Conservation (phyloP, 164 flowering plant genomes). For the Vitis cinerea region DNA sequence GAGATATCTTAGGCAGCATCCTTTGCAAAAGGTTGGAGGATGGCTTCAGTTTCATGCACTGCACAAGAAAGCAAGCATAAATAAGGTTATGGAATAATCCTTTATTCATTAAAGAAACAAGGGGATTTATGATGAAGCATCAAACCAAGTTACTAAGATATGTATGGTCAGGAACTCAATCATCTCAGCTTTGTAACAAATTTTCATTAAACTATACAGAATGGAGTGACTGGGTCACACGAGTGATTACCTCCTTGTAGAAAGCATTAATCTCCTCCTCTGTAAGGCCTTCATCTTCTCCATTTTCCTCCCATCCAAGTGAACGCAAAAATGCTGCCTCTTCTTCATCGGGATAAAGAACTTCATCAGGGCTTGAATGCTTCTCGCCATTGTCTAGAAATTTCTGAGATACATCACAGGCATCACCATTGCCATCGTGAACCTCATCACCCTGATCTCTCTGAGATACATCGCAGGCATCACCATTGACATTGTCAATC, state of each 20-base stretch:
- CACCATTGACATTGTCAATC: too few relatives aligned
- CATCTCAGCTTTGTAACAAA: neutral
- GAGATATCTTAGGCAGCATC: conserved; percentile 10
- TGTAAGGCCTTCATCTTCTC: conserved; percentile 30
- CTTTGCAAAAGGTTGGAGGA: conserved; percentile 10
- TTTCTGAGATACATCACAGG: neutral
- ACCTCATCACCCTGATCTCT: too few relatives aligned
- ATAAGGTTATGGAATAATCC: neutral
- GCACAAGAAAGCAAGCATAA: neutral
- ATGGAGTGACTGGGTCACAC: neutral
- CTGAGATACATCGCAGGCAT: too few relatives aligned
- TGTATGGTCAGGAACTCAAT: neutral
- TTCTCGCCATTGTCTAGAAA: conserved; percentile 1
- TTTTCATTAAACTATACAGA: neutral
- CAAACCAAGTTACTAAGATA: too few relatives aligned
- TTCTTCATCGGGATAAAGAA: conserved; percentile 18
- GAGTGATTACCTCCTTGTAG: conserved; percentile 7
- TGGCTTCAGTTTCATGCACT: conserved; percentile 15
- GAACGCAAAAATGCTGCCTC: conserved; percentile 29
- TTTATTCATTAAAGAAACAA: neutral
- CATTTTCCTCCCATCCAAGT: conserved; percentile 33
- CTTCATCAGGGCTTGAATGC: conserved; percentile 5
- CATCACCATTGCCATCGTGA: neutral
- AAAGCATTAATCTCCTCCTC: conserved; percentile 34
- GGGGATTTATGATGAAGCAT: too few relatives aligned